Evolutionary conservation across 805 yeast genomes (phyloP).

Genomic region (Cyberlindnera suaveolens): DNA sequence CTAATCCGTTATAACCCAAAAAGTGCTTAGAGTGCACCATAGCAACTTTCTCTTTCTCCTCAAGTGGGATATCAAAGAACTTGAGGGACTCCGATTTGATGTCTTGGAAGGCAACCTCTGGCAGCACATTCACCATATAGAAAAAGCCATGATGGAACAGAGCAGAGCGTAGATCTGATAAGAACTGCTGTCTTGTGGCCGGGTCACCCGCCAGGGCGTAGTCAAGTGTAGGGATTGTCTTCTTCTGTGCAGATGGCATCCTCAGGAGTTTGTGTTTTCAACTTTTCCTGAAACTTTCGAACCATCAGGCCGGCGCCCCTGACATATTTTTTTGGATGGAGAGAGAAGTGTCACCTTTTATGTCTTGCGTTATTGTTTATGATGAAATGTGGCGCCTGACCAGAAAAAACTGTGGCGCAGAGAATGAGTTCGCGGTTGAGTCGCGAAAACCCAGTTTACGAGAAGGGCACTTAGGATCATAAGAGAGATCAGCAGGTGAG

Average conservation of each 20-base stretch:
- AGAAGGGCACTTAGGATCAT: no score
- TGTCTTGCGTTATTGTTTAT: no score
- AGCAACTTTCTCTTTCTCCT: constrained; percentile 32
- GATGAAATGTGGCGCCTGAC: no score
- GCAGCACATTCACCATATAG: constrained; percentile 39
- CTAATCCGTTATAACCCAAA: constrained; percentile 39
- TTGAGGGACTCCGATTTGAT: constrained; percentile 26
- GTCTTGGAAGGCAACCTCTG: constrained; percentile 22
- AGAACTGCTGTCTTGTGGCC: constrained; percentile 26
- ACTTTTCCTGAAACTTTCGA: no score
- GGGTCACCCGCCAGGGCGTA: constrained; percentile 35
- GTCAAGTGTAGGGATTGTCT: constrained; percentile 38
- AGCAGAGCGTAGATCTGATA: constrained; percentile 39
- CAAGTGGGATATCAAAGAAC: constrained; percentile 36
- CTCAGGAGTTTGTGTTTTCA: no score
- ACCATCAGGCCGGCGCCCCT: no score
- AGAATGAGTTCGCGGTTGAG: no score
- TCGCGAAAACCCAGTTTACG: no score
- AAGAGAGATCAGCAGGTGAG: no score
- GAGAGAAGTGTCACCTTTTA: no score
- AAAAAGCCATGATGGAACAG: constrained; percentile 41
- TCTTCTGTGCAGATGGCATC: not conserved
- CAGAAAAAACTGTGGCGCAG: no score
- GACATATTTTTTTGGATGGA: no score
- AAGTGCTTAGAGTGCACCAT: constrained; percentile 40